phyloP scores from a whole-genome alignment of 441 rosid species.

The Bruguiera hainesii region DNA sequence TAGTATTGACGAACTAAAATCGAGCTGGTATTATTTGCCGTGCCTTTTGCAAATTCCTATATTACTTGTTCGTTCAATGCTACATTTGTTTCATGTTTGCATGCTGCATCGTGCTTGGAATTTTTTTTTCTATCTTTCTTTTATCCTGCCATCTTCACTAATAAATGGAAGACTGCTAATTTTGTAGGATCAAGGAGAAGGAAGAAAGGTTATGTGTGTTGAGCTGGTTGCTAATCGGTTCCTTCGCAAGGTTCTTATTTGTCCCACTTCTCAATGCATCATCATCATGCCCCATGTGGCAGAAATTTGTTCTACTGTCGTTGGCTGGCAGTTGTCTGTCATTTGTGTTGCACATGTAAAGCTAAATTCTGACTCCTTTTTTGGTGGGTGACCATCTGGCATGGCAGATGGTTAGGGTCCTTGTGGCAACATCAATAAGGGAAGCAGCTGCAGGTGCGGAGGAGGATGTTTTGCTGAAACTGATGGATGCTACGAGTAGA shows the following conservation, averaged over 20 bases:
- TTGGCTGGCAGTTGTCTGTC: not conserved
- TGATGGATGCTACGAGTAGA: constrained; percentile 78
- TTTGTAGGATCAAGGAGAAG: constrained; percentile 47
- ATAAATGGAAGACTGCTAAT: constrained; percentile 2
- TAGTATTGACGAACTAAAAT: too few species aligned
- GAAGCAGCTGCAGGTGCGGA: constrained; percentile 83
- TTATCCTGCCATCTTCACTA: not conserved
- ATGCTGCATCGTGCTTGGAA: too few species aligned
- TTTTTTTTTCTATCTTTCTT: not conserved
- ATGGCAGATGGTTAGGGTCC: constrained; percentile 89
- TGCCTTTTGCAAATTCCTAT: too few species aligned
- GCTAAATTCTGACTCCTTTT: not conserved
- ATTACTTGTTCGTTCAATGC: too few species aligned
- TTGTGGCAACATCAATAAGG: constrained; percentile 80
- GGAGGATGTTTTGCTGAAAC: constrained; percentile 62
- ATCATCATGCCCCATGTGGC: not conserved
- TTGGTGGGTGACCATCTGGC: constrained; percentile 12
- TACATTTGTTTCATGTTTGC: too few species aligned
- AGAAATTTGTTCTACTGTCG: not conserved
- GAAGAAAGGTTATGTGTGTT: constrained; percentile 68
- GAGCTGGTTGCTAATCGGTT: constrained; percentile 91
- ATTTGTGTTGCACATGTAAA: not conserved
- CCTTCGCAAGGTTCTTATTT: constrained; percentile 70
- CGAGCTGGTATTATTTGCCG: too few species aligned
- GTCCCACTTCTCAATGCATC: constrained; percentile 1